Evolutionary conservation across 257 asterid species (phyloP).

Genomic region (Nicotiana knightiana): DNA sequence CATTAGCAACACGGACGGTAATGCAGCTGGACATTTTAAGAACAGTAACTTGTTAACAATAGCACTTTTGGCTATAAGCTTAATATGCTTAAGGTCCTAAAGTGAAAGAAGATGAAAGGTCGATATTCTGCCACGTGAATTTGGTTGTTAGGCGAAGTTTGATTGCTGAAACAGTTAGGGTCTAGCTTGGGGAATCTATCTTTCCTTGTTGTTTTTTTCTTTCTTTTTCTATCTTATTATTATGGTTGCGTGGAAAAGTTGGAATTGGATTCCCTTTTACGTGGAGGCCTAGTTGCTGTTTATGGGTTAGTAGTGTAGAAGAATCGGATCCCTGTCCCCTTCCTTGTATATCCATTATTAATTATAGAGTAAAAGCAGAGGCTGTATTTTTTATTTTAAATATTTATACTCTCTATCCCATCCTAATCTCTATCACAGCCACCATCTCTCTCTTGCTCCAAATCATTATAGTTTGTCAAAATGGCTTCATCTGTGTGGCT

Average conservation of each 20-base stretch:
- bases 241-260: neutral
- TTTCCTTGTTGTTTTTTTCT: neutral
- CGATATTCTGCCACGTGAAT: neutral
- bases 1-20: neutral
- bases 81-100: neutral
- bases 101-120: neutral
- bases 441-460: neutral
- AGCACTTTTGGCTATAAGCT: neutral
- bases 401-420: neutral
- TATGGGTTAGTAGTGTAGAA: neutral
- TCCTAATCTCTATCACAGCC: neutral
- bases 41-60: neutral
- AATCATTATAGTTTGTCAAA: neutral
- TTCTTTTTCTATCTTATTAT: neutral
- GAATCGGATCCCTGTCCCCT: slow-evolving; percentile 7
- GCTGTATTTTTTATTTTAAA: neutral
- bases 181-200: slow-evolving; percentile 1
- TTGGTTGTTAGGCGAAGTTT: neutral
- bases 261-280: slow-evolving; percentile 12
- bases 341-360: neutral
- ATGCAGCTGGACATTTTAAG: neutral
- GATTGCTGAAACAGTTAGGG: neutral
- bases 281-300: neutral
- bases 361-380: neutral
- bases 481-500: neutral